Evolutionary conservation across 2,329 filamentous ascomycete genomes (phyloP).

Genomic region (Sclerotinia borealis): DNA sequence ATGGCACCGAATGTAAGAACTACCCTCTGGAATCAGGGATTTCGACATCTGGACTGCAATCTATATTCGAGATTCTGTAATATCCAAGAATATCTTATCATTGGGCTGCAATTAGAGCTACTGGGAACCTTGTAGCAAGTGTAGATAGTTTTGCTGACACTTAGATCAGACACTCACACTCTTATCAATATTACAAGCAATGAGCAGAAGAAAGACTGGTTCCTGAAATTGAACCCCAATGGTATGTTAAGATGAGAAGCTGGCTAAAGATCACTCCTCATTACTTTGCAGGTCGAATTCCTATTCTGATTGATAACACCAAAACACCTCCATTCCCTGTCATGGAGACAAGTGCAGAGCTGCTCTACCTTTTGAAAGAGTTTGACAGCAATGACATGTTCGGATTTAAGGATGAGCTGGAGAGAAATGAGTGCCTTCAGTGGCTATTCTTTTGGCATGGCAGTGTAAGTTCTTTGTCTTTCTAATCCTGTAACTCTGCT

Average conservation of each 20-base stretch:
- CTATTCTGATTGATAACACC: conserved; percentile 45
- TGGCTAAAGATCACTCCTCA: not conserved
- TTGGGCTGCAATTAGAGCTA: not conserved
- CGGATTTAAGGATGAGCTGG: conserved; percentile 46
- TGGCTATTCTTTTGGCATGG: conserved; percentile 52
- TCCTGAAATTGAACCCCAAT: conserved; percentile 42
- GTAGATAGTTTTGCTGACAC: not conserved
- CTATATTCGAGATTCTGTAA: too few relatives aligned
- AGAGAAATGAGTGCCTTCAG: conserved; percentile 43
- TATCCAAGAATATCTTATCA: too few relatives aligned
- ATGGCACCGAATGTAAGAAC: conserved; percentile 43
- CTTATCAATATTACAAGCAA: conserved; percentile 35
- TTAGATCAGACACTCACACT: conserved; percentile 13
- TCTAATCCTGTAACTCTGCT: not conserved
- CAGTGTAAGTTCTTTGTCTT: conserved; percentile 30
- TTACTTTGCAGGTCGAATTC: conserved; percentile 37
- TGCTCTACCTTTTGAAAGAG: conserved; percentile 45
- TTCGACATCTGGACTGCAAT: not conserved
- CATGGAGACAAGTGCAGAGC: conserved; percentile 47
- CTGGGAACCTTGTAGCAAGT: not conserved
- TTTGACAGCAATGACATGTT: conserved; percentile 43
- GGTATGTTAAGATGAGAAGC: conserved; percentile 23
- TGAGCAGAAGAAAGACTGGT: conserved; percentile 52
- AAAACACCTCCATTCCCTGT: conserved; percentile 44
- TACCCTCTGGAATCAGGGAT: not conserved